Percentiles rank a stretch among this genome's conserved stretches.
phyloP scores from a whole-genome alignment of 108 stramenopile species.

The Cylindrotheca closterium region DNA sequence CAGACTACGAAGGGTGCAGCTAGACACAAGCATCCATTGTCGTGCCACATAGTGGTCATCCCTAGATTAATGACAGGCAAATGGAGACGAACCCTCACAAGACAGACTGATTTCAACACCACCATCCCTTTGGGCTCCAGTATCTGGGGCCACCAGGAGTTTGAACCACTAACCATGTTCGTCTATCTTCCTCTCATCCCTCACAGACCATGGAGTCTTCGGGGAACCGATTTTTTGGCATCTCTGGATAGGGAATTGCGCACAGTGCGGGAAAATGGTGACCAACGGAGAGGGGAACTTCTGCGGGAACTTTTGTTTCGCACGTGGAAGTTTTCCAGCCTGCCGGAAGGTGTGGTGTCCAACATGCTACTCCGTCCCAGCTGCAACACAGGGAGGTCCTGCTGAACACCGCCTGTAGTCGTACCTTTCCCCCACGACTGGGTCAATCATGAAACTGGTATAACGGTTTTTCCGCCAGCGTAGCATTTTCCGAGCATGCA shows the following conservation, averaged over 20 bases:
- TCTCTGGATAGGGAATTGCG: slow-evolving; percentile 28
- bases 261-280: slow-evolving; percentile 21
- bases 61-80: slow-evolving; percentile 43
- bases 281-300: slow-evolving; percentile 27
- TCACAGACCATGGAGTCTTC: slow-evolving; percentile 24
- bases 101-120: slow-evolving; percentile 22
- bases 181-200: slow-evolving; percentile 39
- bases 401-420: too few species aligned
- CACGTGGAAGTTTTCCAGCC: slow-evolving; percentile 10
- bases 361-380: slow-evolving; percentile 24
- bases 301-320: slow-evolving; percentile 43
- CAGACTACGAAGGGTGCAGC: slow-evolving; percentile 26
- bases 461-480: too few species aligned
- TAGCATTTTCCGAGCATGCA: too few species aligned
- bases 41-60: slow-evolving; percentile 32
- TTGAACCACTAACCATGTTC: slow-evolving; percentile 33
- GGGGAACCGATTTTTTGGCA: not conserved
- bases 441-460: too few species aligned
- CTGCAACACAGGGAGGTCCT: too few species aligned
- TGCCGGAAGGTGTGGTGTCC: slow-evolving; percentile 40
- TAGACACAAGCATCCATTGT: slow-evolving; percentile 21
- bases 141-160: slow-evolving; percentile 18
- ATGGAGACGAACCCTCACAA: slow-evolving; percentile 35
- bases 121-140: slow-evolving; percentile 7
- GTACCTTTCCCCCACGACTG: too few species aligned